A percentile compares a stretch with the other conserved stretches of the same genome.
Conservation (phyloP, 495 filamentous ascomycete species). For the Aspergillus sclerotioniger region DNA sequence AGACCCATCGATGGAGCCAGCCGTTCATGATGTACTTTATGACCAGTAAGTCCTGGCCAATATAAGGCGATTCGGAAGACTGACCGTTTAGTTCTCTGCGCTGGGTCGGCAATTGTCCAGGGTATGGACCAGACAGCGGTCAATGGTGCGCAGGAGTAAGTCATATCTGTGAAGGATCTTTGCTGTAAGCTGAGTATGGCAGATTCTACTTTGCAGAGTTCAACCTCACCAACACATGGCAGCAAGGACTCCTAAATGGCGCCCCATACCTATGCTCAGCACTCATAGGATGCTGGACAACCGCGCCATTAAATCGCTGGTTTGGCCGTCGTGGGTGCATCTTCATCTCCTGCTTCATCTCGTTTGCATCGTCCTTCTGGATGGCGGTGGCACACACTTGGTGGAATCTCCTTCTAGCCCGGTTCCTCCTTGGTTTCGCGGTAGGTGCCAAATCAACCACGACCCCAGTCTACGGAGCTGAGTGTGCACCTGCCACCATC, state of each 20-base stretch:
- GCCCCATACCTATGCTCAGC: conserved; percentile 45
- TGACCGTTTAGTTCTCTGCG: conserved; percentile 32
- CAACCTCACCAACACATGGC: conserved; percentile 29
- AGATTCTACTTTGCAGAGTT: too few species aligned
- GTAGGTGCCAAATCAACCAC: conserved; percentile 59
- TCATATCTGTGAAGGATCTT: too few species aligned
- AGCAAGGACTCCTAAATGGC: conserved; percentile 45
- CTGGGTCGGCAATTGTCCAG: conserved; percentile 54
- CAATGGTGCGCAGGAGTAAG: conserved; percentile 62
- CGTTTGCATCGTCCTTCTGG: conserved; percentile 49
- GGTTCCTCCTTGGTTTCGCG: conserved; percentile 59
- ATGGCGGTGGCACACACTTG: conserved; percentile 49
- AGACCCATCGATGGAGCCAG: conserved; percentile 57
- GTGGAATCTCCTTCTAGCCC: conserved; percentile 52
- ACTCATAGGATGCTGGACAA: conserved; percentile 48
- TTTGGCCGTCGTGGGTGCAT: conserved; percentile 59
- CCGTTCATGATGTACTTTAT: conserved; percentile 57
- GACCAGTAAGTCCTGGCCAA: conserved; percentile 36
- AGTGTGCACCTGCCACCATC: conserved; percentile 55
- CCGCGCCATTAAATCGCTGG: conserved; percentile 54
- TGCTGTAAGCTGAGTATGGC: too few species aligned
- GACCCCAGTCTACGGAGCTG: conserved; percentile 58
- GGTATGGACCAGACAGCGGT: conserved; percentile 77
- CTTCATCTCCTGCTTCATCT: conserved; percentile 50
- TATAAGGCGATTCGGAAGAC: not conserved